phyloP scores from a whole-genome alignment of 495 filamentous ascomycete species.

The Bathelium albidoporum region DNA sequence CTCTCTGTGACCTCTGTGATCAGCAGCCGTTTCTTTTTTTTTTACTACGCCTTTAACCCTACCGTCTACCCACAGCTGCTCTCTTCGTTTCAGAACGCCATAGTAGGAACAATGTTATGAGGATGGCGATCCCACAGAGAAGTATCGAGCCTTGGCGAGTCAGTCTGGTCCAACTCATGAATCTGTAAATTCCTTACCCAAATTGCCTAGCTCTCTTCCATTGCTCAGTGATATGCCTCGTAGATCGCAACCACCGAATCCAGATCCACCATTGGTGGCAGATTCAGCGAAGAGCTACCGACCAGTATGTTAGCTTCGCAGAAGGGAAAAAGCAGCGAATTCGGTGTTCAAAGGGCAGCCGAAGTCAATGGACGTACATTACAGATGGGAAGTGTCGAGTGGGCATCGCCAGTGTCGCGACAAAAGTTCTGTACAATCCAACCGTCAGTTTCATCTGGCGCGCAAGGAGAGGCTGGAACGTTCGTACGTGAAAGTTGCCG shows the following conservation, averaged over 20 bases:
- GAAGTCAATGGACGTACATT: slow-evolving; percentile 58
- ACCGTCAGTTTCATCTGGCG: slow-evolving; percentile 21
- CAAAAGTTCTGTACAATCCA: slow-evolving; percentile 66
- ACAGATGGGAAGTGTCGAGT: slow-evolving; percentile 85
- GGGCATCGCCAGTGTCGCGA: slow-evolving; percentile 46
- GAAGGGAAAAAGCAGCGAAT: slow-evolving; percentile 13
- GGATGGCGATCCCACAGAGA: slow-evolving; percentile 66
- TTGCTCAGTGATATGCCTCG: slow-evolving; percentile 59
- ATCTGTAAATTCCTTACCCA: slow-evolving; percentile 54
- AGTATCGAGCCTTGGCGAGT: slow-evolving; percentile 70
- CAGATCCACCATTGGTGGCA: slow-evolving; percentile 33
- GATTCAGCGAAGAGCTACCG: slow-evolving; percentile 47
- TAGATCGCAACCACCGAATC: slow-evolving; percentile 58
- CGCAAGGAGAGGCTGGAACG: slow-evolving; percentile 6
- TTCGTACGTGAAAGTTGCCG: slow-evolving; percentile 69
- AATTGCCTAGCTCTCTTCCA: slow-evolving; percentile 60
- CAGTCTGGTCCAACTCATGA: neutral
- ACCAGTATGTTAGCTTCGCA: slow-evolving; percentile 6
- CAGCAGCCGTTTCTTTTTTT: slow-evolving; percentile 7
- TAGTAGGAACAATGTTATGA: slow-evolving; percentile 52
- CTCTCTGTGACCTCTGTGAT: slow-evolving; percentile 47
- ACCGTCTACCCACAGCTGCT: slow-evolving; percentile 92
- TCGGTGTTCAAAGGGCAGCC: slow-evolving; percentile 8
- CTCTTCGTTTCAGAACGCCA: slow-evolving; percentile 82
- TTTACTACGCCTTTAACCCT: slow-evolving; percentile 15